Conservation (phyloP, 257 asterid genomes). For the Lithospermum erythrorhizon region DNA sequence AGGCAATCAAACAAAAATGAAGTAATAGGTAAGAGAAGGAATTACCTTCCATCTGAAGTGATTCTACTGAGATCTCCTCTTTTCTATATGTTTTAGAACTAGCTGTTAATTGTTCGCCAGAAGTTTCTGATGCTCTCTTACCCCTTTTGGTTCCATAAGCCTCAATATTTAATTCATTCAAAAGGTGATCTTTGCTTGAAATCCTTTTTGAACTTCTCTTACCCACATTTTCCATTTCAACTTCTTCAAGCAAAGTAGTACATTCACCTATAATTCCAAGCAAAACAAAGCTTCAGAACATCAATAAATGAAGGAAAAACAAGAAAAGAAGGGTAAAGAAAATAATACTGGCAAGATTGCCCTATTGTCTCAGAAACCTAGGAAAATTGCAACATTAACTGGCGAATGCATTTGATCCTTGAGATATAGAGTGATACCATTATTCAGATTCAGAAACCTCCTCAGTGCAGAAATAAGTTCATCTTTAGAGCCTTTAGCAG, state of each 20-base stretch:
- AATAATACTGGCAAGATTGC: slow-evolving; percentile 2
- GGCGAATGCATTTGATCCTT: background rate
- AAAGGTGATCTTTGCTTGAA: slow-evolving; percentile 19
- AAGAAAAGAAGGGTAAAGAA: background rate
- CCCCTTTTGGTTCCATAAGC: slow-evolving; percentile 27
- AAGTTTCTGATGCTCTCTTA: slow-evolving; percentile 23
- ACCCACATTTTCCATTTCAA: slow-evolving; percentile 14
- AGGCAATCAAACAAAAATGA: background rate
- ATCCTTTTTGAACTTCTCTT: slow-evolving; percentile 26
- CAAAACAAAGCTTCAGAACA: slow-evolving; percentile 7
- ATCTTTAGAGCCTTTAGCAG: slow-evolving; percentile 43
- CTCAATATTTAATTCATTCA: slow-evolving; percentile 7
- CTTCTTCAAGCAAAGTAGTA: slow-evolving; percentile 17
- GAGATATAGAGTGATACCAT: slow-evolving; percentile 29
- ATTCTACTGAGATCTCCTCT: slow-evolving; percentile 26
- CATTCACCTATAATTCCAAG: slow-evolving; percentile 24
- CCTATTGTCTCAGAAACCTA: background rate
- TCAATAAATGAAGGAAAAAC: background rate
- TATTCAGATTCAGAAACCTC: slow-evolving; percentile 25
- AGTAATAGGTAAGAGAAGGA: slow-evolving; percentile 1
- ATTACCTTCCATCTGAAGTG: slow-evolving; percentile 42
- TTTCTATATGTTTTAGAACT: slow-evolving; percentile 10
- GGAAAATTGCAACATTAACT: background rate
- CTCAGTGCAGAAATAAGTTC: slow-evolving; percentile 47
- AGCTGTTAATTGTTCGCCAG: slow-evolving; percentile 16